phyloP scores from a whole-genome alignment of 176 grass and related monocot genomes.

The Pontederia paniculata region DNA sequence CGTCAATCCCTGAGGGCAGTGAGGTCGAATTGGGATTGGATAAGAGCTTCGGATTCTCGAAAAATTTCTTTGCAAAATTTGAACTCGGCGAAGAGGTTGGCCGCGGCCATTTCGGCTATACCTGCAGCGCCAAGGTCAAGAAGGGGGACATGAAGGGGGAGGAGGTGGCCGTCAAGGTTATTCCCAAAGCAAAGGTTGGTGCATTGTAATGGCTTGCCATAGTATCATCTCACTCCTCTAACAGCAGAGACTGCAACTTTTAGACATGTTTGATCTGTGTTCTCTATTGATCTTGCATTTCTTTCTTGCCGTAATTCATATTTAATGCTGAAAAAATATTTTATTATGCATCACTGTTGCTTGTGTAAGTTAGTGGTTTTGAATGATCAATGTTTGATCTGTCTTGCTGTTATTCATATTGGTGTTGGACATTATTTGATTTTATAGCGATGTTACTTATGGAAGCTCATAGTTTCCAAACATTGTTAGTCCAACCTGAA shows the following conservation, averaged over 20 bases:
- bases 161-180: slow-evolving; percentile 97
- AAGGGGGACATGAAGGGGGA: slow-evolving; percentile 93
- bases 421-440: no score
- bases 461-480: no score
- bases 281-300: background rate
- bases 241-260: background rate
- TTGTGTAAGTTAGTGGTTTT: no score
- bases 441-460: no score
- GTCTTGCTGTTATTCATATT: no score
- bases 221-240: background rate
- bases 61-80: slow-evolving; percentile 89
- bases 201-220: slow-evolving; percentile 4
- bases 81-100: slow-evolving; percentile 92
- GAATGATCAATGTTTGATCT: no score
- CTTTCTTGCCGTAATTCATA: background rate
- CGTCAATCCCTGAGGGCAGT: slow-evolving; percentile 81
- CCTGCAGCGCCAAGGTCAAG: slow-evolving; percentile 81
- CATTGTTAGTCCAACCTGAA: no score
- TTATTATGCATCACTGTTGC: background rate
- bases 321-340: background rate
- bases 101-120: slow-evolving; percentile 95
- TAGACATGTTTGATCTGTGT: background rate
- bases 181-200: slow-evolving; percentile 90
- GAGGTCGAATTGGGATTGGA: slow-evolving; percentile 74
- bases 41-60: slow-evolving; percentile 95